Evolutionary conservation across 345 rosid species (phyloP).

Genomic region (Pugionium dolabratum): DNA sequence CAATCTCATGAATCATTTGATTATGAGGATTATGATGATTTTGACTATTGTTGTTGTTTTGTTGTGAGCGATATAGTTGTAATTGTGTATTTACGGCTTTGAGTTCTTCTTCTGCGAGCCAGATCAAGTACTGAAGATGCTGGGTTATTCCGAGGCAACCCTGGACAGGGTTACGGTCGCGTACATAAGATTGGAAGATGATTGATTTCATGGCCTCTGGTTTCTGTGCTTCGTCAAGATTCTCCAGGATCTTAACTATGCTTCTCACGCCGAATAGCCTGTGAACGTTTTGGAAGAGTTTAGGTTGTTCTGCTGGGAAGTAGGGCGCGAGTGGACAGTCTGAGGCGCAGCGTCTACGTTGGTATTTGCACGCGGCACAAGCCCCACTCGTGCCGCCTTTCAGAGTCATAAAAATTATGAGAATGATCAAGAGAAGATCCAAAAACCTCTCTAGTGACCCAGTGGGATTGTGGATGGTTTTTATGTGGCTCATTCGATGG

Average conservation of each 20-base stretch:
- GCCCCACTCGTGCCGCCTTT: constrained; percentile 91
- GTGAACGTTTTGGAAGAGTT: constrained; percentile 75
- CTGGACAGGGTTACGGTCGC: constrained; percentile 73
- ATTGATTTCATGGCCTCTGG: constrained; percentile 81
- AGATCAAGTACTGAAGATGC: constrained; percentile 51
- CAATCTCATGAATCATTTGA: constrained; percentile 28
- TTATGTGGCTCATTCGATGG: constrained; percentile 35
- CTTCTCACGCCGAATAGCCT: constrained; percentile 79
- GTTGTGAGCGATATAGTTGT: constrained; percentile 58
- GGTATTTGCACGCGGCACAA: constrained; percentile 96
- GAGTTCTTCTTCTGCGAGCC: constrained; percentile 61
- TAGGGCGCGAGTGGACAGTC: constrained; percentile 81
- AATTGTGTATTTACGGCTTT: constrained; percentile 57
- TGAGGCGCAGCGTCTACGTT: constrained; percentile 62
- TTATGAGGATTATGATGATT: background rate
- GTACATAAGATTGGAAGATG: constrained; percentile 64
- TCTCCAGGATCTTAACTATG: constrained; percentile 60
- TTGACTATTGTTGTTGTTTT: constrained; percentile 33
- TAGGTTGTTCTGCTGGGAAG: constrained; percentile 78
- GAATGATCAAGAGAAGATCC: constrained; percentile 20
- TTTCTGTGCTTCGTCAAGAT: constrained; percentile 51
- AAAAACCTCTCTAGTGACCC: constrained; percentile 24
- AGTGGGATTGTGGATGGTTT: constrained; percentile 20
- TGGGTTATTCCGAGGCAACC: constrained; percentile 70
- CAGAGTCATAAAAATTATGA: constrained; percentile 58